Percentiles rank a stretch among this genome's conserved stretches.
phyloP scores from a whole-genome alignment of 2,329 filamentous ascomycete species.

The Phaeophleospora eucalypticola region DNA sequence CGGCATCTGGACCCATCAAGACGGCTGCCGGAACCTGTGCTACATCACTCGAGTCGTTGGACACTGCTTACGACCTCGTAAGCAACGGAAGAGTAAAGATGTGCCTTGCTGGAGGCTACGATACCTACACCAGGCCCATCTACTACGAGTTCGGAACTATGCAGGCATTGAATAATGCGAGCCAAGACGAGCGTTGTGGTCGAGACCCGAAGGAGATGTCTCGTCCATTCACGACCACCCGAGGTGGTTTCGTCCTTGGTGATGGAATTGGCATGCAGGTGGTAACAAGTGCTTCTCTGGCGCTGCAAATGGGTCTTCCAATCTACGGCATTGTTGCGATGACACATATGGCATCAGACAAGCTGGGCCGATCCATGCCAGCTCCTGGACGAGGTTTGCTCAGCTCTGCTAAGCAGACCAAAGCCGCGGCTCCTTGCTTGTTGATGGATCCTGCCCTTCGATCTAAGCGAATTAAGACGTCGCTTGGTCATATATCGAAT shows the following conservation, averaged over 20 bases:
- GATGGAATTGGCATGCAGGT: neutral
- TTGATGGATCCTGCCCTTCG: no score
- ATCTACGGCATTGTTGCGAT: neutral
- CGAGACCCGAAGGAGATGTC: neutral
- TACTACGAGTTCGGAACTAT: neutral
- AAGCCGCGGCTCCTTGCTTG: no score
- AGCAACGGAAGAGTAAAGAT: neutral
- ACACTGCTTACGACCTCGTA: neutral
- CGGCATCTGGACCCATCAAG: neutral
- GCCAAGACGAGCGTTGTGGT: neutral
- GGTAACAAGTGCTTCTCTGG: neutral
- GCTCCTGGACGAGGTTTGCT: neutral
- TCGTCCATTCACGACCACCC: neutral
- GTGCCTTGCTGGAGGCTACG: neutral
- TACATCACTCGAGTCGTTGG: neutral
- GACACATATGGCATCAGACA: neutral
- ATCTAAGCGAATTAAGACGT: no score
- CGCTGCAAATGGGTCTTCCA: neutral
- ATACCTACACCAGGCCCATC: neutral
- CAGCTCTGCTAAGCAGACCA: neutral
- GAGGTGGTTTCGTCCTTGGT: neutral
- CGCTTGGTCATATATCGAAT: no score
- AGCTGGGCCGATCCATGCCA: neutral
- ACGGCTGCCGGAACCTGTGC: neutral
- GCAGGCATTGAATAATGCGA: neutral